A percentile compares a stretch with the other conserved stretches of the same genome.
These are phyloP conservation scores for Phytophthora colocasiae DNA, from an alignment of 352 stramenopile species.

Conservation along the genomic window DNA sequence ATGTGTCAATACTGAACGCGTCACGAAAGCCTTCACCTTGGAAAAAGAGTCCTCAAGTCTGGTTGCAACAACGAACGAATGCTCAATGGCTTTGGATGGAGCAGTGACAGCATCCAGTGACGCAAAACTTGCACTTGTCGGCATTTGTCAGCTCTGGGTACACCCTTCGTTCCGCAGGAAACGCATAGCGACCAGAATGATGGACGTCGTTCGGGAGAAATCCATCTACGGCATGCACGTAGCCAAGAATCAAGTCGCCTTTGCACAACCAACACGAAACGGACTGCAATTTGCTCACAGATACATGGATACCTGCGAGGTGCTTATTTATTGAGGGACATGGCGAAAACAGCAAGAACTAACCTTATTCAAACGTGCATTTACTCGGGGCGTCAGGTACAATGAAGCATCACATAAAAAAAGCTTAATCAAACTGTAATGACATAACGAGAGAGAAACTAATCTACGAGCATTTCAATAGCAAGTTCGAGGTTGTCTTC, in stretches of 20 bases:
- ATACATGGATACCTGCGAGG: constrained; percentile 54
- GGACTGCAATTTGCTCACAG: constrained; percentile 63
- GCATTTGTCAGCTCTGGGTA: constrained; percentile 80
- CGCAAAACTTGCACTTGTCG: constrained; percentile 48
- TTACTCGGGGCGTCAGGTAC: no score
- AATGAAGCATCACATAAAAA: no score
- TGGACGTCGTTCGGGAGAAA: constrained; percentile 70
- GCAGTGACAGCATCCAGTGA: constrained; percentile 23
- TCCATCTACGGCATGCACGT: constrained; percentile 78
- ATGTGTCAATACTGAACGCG: constrained; percentile 63
- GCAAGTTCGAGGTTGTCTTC: no score
- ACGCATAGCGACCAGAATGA: constrained; percentile 62
- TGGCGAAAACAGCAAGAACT: not conserved
- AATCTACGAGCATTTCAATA: no score
- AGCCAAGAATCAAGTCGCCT: constrained; percentile 57
- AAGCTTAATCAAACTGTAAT: no score
- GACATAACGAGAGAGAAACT: no score
- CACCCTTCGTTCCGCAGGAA: constrained; percentile 58
- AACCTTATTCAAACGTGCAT: no score
- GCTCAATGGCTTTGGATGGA: constrained; percentile 9
- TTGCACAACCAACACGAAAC: constrained; percentile 77
- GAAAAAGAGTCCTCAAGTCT: constrained; percentile 29
- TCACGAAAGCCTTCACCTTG: constrained; percentile 52
- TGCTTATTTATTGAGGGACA: constrained; percentile 60
- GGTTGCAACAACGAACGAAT: constrained; percentile 5